These are phyloP conservation scores for Globisporangium ultimum DNA, from an alignment of 352 stramenopile genomes.

Conservation along the genomic window DNA sequence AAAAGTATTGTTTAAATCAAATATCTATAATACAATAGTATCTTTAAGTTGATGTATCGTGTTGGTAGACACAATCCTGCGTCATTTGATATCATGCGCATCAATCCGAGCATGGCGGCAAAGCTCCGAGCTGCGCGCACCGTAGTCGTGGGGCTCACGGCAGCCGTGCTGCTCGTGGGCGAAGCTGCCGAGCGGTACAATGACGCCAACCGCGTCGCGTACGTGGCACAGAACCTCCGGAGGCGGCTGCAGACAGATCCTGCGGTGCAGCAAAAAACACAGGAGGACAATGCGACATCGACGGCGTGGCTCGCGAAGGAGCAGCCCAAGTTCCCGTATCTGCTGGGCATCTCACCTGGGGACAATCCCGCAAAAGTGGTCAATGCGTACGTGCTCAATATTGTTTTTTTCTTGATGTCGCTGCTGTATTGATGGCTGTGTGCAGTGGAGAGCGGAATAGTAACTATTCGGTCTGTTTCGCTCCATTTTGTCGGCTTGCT, in stretches of 20 bases:
- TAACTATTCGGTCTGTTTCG: constrained; percentile 1
- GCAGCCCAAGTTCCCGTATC: constrained; percentile 59
- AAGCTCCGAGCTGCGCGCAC: constrained; percentile 18
- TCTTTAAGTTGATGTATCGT: no score
- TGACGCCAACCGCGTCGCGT: constrained; percentile 23
- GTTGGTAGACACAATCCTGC: no score
- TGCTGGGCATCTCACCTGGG: constrained; percentile 51
- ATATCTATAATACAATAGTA: no score
- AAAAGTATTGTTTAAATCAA: no score
- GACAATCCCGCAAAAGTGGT: constrained; percentile 39
- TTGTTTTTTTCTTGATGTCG: no score
- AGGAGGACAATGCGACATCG: neutral
- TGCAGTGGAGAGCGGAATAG: neutral
- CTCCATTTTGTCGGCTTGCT: neutral
- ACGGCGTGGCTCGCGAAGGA: constrained; percentile 46
- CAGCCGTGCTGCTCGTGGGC: constrained; percentile 23
- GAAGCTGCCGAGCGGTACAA: constrained; percentile 46
- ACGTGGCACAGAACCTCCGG: constrained; percentile 39
- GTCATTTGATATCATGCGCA: no score
- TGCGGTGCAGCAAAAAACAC: constrained; percentile 4
- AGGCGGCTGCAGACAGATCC: neutral
- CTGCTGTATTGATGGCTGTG: neutral
- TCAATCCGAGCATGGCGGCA: constrained; percentile 11
- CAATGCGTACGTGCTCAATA: constrained; percentile 18
- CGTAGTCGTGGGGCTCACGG: constrained; percentile 16